Conservation (phyloP, 1,284 basidiomycete genomes). For the Gymnopus androsaceus region DNA sequence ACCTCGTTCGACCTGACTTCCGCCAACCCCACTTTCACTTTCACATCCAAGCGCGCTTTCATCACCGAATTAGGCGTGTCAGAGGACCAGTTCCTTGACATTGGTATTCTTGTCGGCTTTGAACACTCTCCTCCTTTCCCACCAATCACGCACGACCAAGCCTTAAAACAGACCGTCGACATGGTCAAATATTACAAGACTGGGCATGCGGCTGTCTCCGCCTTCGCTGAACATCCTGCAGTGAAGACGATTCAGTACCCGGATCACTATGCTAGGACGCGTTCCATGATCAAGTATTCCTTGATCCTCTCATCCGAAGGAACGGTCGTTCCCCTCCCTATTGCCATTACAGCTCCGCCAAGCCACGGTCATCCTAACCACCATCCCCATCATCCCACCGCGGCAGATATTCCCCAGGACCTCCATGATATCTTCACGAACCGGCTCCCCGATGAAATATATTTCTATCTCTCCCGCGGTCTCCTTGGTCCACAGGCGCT, state of each 20-base stretch:
- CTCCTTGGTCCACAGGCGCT: constrained; percentile 86
- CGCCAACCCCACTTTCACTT: constrained; percentile 75
- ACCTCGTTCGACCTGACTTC: constrained; percentile 79
- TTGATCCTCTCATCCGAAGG: constrained; percentile 93
- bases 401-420: constrained; percentile 87
- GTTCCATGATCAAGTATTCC: constrained; percentile 91
- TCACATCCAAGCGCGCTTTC: constrained; percentile 80
- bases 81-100: constrained; percentile 94
- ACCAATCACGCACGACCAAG: constrained; percentile 77
- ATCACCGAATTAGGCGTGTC: constrained; percentile 75
- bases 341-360: constrained; percentile 63
- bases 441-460: constrained; percentile 94
- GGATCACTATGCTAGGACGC: constrained; percentile 89
- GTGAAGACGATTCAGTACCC: constrained; percentile 77
- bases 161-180: constrained; percentile 82
- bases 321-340: constrained; percentile 82
- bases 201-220: constrained; percentile 79
- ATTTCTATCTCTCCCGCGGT: constrained; percentile 94
- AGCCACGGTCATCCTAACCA: constrained; percentile 53
- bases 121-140: constrained; percentile 88
- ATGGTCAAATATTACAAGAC: constrained; percentile 90
- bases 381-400: constrained; percentile 70
- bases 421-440: constrained; percentile 95
- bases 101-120: constrained; percentile 90
- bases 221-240: constrained; percentile 76